Base-by-base conservation (phyloP, 1,284 basidiomycete genomes). In the Boletus albobrunnescens region DNA sequence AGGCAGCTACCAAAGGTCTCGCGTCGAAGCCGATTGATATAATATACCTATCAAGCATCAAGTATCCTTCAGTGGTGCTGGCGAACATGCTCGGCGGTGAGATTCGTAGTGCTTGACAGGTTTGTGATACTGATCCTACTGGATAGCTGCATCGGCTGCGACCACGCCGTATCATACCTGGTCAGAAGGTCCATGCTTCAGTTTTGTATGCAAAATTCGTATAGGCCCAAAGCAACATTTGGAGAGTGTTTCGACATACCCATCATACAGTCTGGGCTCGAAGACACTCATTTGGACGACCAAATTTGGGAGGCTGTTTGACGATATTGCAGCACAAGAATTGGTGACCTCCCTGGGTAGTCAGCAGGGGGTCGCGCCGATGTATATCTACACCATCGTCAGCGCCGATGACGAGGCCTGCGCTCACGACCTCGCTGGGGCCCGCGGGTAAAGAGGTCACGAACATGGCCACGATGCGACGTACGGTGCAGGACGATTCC, bases 11-110 rank as follows among this genome's bases (percentile, higher is more conserved):
- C 2, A 20, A n/a, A 12, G 63, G 64, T 30, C 62, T 63, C 3
- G 23, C 31, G 1, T 36, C 66, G 31, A 23, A 50, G 17, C 53
- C 61, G 9, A 54, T 49, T 2, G 57, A 63, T 19, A 36, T 55
- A n/a, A n/a, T n/a, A n/a, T n/a, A n/a, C n/a, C 65, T 4, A 52
- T 69, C 36, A 65, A 39, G 22, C 60, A 57, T 12, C 60, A 61
- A 36, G 53, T 58, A 3, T 67, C 56, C 7, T 48, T 49, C 24
- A 54, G 46, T 32, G 52, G 52, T 9, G 11, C 23, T 3, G 46
- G 51, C 4, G 41, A 64, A 3, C 16, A 52, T 19, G 22, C 41
- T 33, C 47, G 41, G 3, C 38, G 59, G 60, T 61, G 28, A 41
- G 58, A 14, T 6, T 23, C 13, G 11, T 33, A 1, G 10, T 17